Conservation (phyloP, 768 basidiomycete species). For the Dentipellis fragilis region DNA sequence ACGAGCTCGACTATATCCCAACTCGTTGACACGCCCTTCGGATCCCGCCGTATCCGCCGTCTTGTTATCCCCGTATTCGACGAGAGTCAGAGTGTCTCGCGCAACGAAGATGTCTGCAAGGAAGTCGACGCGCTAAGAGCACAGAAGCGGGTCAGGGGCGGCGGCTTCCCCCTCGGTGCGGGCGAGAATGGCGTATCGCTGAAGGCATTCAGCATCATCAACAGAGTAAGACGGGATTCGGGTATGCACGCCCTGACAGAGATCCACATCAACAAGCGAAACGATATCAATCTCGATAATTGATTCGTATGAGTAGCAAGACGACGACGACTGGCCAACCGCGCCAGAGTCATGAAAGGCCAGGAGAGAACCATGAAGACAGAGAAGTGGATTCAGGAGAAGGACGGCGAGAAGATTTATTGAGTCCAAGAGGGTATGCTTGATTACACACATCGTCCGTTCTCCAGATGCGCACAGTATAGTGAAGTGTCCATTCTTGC, state of each 20-base stretch:
- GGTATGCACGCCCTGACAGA: background rate
- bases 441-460: too few species aligned
- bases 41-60: background rate
- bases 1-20: background rate
- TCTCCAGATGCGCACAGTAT: too few species aligned
- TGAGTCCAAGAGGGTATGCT: too few species aligned
- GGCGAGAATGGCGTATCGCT: background rate
- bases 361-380: too few species aligned
- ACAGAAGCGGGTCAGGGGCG: background rate
- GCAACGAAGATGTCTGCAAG: background rate
- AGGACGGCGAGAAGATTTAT: too few species aligned
- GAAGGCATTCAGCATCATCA: background rate
- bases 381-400: too few species aligned
- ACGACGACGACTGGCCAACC: too few species aligned
- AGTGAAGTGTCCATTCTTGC: too few species aligned
- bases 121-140: background rate
- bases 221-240: background rate
- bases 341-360: too few species aligned
- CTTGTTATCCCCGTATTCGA: background rate
- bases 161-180: background rate
- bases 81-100: background rate
- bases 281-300: too few species aligned
- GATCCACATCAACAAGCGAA: background rate
- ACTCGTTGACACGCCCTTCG: background rate
- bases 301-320: too few species aligned